phyloP scores from a whole-genome alignment of 2,329 filamentous ascomycete genomes.

The Colletotrichum melonis region DNA sequence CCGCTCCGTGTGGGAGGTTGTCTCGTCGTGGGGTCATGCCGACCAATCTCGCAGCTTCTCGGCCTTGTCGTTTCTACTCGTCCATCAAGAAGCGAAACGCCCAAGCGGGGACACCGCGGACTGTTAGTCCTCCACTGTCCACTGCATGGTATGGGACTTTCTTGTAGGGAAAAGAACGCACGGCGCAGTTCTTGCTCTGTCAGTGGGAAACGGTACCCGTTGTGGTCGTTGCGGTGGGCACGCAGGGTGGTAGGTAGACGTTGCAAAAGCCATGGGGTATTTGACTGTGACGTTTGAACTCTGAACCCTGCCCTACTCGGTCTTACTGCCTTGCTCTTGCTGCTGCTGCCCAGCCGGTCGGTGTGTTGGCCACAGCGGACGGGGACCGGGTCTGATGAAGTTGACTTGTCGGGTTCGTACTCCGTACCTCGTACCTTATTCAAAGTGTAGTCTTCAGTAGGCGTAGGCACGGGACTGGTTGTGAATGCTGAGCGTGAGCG shows the following conservation, averaged over 20 bases:
- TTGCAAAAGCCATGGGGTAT: not conserved
- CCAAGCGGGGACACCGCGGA: conserved; percentile 6
- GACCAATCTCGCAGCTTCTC: conserved; percentile 3
- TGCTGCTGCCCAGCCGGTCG: not conserved
- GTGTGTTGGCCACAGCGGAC: not conserved
- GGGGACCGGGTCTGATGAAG: conserved; percentile 1
- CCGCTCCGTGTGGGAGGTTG: conserved; percentile 12
- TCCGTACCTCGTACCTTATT: conserved; percentile 26
- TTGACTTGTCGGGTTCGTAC: conserved; percentile 25
- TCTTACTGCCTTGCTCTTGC: not conserved
- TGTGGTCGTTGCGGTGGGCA: not conserved
- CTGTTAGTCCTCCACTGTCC: not conserved
- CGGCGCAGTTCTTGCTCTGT: not conserved
- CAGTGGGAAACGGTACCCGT: not conserved
- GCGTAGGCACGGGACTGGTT: not conserved
- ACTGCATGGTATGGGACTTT: not conserved
- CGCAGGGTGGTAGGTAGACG: not conserved
- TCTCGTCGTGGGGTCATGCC: not conserved
- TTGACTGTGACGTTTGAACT: not conserved
- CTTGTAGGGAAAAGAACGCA: not conserved
- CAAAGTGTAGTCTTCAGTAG: not conserved
- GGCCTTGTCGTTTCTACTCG: conserved; percentile 4
- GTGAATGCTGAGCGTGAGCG: conserved; percentile 3
- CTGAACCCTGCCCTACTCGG: not conserved
- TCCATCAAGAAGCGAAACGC: conserved; percentile 21